Percentiles rank a stretch among this genome's conserved stretches.
Conservation (phyloP, 1,139 yeast genomes). For the Eremothecium coryli region DNA sequence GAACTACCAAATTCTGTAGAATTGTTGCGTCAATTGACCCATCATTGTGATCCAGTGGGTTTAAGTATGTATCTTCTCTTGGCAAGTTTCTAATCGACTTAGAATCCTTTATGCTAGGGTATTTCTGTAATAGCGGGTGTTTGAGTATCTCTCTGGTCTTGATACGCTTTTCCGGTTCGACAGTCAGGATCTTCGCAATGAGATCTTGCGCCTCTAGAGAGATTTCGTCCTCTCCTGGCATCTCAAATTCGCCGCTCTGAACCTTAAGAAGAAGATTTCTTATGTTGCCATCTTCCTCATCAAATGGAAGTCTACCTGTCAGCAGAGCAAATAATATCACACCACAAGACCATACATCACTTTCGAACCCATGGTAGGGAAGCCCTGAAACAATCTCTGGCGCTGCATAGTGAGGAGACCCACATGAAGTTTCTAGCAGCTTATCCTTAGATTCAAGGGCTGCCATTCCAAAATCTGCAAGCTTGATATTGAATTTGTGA, state of each 20-base stretch:
- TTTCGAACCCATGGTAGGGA: constrained; percentile 91
- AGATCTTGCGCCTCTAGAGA: constrained; percentile 63
- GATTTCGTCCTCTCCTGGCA: constrained; percentile 68
- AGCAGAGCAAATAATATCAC: constrained; percentile 84
- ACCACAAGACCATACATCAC: constrained; percentile 99
- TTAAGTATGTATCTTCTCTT: constrained; percentile 52
- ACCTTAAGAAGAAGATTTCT: constrained; percentile 78
- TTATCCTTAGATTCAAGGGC: constrained; percentile 84
- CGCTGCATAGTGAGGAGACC: constrained; percentile 97
- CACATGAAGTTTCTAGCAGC: constrained; percentile 88
- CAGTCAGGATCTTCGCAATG: constrained; percentile 60
- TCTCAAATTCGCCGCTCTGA: constrained; percentile 75
- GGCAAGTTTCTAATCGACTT: constrained; percentile 46
- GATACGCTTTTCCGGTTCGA: constrained; percentile 69
- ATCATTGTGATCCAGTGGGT: constrained; percentile 39
- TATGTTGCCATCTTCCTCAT: constrained; percentile 74
- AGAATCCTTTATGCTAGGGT: constrained; percentile 36
- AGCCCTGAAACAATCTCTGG: constrained; percentile 96
- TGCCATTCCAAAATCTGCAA: constrained; percentile 99
- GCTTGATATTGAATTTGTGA: constrained; percentile 78
- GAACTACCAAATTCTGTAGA: constrained; percentile 55
- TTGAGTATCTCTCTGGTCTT: constrained; percentile 64
- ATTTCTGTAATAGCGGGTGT: constrained; percentile 67
- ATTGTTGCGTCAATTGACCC: constrained; percentile 49
- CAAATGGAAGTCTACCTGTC: constrained; percentile 94